phyloP scores from a whole-genome alignment of 768 basidiomycete species.

The Agrocybe pediades region DNA sequence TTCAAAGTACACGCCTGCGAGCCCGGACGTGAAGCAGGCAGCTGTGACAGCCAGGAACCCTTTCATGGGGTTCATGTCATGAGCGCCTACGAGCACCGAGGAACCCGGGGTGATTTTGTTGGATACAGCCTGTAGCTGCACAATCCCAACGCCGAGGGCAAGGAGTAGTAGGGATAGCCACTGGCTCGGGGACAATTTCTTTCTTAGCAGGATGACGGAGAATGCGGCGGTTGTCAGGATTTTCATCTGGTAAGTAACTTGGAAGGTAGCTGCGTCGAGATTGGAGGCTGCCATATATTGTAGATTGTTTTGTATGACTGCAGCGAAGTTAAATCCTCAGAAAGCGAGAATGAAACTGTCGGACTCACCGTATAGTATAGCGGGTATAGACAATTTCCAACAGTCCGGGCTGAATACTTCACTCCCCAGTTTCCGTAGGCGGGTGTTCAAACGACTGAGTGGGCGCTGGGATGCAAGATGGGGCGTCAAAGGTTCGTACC shows the following conservation, averaged over 20 bases:
- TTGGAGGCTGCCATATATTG: slow-evolving; percentile 96
- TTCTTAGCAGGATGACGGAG: slow-evolving; percentile 80
- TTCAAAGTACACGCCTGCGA: slow-evolving; percentile 98
- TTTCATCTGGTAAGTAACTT: slow-evolving; percentile 97
- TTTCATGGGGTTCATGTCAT: slow-evolving; percentile 77
- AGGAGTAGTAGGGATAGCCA: slow-evolving; percentile 87
- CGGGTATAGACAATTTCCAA: slow-evolving; percentile 97
- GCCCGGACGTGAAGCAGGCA: slow-evolving; percentile 93
- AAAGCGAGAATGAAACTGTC: neutral
- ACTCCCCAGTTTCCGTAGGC: slow-evolving; percentile 57
- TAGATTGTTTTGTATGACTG: slow-evolving; percentile 92
- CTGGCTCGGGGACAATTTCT: slow-evolving; percentile 69
- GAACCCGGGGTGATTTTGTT: slow-evolving; percentile 21
- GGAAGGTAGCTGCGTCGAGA: slow-evolving; percentile 93
- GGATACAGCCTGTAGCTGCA: slow-evolving; percentile 72
- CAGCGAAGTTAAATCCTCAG: slow-evolving; percentile 6
- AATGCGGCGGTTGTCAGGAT: slow-evolving; percentile 93
- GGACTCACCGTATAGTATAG: slow-evolving; percentile 79
- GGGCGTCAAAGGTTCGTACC: slow-evolving; percentile 29
- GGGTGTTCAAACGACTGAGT: slow-evolving; percentile 36
- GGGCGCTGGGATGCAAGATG: slow-evolving; percentile 33
- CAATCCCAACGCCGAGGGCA: slow-evolving; percentile 86
- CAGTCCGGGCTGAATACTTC: slow-evolving; percentile 90
- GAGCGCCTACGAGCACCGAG: slow-evolving; percentile 26
- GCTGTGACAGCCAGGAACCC: slow-evolving; percentile 89